Evolutionary conservation across 139 green algal genomes (phyloP).

Genomic region (Micractinium conductrix): DNA sequence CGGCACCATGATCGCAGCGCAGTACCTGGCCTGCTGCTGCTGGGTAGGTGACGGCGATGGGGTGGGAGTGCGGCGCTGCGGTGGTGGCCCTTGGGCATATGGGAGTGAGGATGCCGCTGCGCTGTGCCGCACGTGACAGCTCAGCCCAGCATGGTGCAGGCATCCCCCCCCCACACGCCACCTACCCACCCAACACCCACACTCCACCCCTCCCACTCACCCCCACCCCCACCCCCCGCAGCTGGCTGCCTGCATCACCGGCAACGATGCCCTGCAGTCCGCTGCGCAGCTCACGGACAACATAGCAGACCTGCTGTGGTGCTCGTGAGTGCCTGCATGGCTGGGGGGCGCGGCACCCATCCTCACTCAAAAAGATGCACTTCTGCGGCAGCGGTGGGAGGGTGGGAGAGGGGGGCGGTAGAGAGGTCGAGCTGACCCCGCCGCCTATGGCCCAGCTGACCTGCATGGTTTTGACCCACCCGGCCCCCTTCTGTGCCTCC

Average conservation of each 20-base stretch:
- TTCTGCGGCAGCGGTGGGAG: no score
- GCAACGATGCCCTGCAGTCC: conserved; percentile 66
- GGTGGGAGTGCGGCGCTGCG: no score
- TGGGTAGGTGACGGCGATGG: conserved; percentile 68
- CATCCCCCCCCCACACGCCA: neutral
- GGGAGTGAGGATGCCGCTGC: no score
- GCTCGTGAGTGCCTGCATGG: conserved; percentile 77
- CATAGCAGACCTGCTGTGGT: conserved; percentile 86
- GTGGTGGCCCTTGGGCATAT: no score
- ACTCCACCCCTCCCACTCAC: neutral
- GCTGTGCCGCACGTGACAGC: no score
- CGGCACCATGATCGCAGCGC: conserved; percentile 67
- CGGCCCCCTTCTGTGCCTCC: neutral
- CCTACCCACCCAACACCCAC: neutral
- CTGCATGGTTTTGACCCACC: neutral
- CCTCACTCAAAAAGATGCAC: no score
- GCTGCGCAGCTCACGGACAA: conserved; percentile 74
- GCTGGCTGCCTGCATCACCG: conserved; percentile 82
- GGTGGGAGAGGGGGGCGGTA: no score
- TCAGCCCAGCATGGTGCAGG: no score
- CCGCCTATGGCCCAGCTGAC: no score
- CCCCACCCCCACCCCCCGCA: neutral
- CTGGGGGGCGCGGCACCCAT: no score
- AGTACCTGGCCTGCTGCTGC: conserved; percentile 90
- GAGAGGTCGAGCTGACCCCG: no score